These are phyloP conservation scores for Tuber brumale DNA, from an alignment of 495 filamentous ascomycete species.

Conservation along the genomic window DNA sequence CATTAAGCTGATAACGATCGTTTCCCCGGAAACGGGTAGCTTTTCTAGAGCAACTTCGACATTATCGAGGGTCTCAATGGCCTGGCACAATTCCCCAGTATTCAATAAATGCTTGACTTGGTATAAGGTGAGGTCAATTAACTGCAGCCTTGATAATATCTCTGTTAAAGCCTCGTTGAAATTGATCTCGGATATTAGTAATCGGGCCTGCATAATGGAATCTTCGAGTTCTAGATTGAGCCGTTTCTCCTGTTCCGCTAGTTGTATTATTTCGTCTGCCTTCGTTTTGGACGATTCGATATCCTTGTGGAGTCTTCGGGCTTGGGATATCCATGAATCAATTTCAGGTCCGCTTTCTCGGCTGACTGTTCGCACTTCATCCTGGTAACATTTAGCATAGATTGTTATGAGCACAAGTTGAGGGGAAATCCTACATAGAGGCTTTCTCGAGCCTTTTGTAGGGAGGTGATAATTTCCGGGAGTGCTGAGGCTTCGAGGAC, in stretches of 20 bases:
- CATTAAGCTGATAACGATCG: conserved; percentile 34
- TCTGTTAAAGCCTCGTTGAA: conserved; percentile 57
- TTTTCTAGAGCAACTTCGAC: conserved; percentile 38
- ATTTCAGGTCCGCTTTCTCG: conserved; percentile 55
- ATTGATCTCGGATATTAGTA: conserved; percentile 58
- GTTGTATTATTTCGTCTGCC: conserved; percentile 57
- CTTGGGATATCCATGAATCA: conserved; percentile 66
- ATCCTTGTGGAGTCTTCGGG: conserved; percentile 58
- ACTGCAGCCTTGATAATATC: conserved; percentile 50
- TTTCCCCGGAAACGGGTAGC: conserved; percentile 21
- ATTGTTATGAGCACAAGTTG: background rate
- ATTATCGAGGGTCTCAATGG: conserved; percentile 39
- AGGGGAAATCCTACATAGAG: conserved; percentile 49
- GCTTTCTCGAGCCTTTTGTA: conserved; percentile 53
- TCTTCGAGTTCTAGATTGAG: conserved; percentile 52
- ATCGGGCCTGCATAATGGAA: conserved; percentile 51
- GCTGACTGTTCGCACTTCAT: conserved; percentile 54
- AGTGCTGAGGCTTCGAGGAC: conserved; percentile 52
- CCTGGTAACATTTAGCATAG: conserved; percentile 43
- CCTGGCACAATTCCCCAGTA: conserved; percentile 17
- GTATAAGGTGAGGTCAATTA: conserved; percentile 39
- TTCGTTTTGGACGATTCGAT: conserved; percentile 56
- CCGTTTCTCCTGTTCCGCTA: conserved; percentile 51
- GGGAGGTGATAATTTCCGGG: conserved; percentile 50
- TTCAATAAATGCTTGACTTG: conserved; percentile 20